Evolutionary conservation across 1,284 basidiomycete species (phyloP).

Genomic region (Porodaedalea pini): DNA sequence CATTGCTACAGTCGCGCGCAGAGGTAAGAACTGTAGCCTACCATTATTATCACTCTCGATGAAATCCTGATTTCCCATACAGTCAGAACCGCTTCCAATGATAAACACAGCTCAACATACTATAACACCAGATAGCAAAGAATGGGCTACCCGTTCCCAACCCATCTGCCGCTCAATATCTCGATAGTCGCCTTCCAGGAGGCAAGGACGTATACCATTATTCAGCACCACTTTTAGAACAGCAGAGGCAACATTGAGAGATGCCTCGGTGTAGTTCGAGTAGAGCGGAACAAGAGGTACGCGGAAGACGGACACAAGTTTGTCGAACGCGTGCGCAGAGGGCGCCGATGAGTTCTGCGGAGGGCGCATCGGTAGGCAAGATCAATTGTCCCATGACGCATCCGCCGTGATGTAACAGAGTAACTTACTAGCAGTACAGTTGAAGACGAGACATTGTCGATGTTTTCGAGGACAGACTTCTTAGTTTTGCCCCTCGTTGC

Average conservation of each 20-base stretch:
- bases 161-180: conserved; percentile 19
- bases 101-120: conserved; percentile 28
- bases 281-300: conserved; percentile 37
- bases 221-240: conserved; percentile 33
- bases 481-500: conserved; percentile 19
- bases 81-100: background rate
- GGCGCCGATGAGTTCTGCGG: conserved; percentile 35
- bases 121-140: conserved; percentile 42
- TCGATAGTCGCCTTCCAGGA: conserved; percentile 22
- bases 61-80: conserved; percentile 11
- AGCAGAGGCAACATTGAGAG: conserved; percentile 33
- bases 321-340: conserved; percentile 29
- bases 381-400: background rate
- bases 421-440: conserved; percentile 13
- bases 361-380: background rate
- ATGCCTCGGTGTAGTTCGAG: conserved; percentile 28
- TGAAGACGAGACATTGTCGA: conserved; percentile 17
- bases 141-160: conserved; percentile 38
- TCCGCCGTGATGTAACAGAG: too few relatives aligned
- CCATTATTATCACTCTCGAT: conserved; percentile 10
- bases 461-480: conserved; percentile 16
- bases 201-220: conserved; percentile 24
- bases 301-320: conserved; percentile 33
- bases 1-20: background rate
- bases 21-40: background rate